Percentiles rank a stretch among this genome's conserved stretches.
These are phyloP conservation scores for Powellomyces hirtus DNA, from an alignment of 192 early-diverging fungal genomes.

Conservation along the genomic window DNA sequence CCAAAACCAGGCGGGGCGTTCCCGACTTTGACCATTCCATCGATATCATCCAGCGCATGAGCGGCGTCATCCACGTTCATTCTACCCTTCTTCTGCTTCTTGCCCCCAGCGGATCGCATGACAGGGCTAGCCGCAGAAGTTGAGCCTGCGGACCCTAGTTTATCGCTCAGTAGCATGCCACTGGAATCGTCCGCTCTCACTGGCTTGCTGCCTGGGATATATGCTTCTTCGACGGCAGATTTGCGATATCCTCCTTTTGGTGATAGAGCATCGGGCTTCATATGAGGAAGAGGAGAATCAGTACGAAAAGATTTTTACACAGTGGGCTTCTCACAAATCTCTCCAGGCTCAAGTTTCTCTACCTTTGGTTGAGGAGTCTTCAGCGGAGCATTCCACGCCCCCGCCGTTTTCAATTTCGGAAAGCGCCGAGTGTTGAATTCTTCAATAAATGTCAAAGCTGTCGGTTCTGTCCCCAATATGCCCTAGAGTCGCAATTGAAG, in stretches of 20 bases:
- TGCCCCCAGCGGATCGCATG: background rate
- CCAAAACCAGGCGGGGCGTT: slow-evolving; percentile 37
- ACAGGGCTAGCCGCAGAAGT: background rate
- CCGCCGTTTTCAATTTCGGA: slow-evolving; percentile 9
- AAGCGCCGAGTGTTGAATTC: slow-evolving; percentile 26
- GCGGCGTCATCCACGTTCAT: slow-evolving; percentile 13
- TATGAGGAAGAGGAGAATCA: too few species aligned
- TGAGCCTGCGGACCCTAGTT: background rate
- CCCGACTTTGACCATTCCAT: slow-evolving; percentile 37
- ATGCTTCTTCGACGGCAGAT: background rate
- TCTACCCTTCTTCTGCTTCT: slow-evolving; percentile 15
- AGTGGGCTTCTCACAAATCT: background rate
- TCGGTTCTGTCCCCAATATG: slow-evolving; percentile 26
- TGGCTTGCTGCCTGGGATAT: slow-evolving; percentile 6
- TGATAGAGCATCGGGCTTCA: too few species aligned
- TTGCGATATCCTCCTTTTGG: background rate
- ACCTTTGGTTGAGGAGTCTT: background rate
- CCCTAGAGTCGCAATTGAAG: slow-evolving; percentile 11
- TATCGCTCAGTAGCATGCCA: slow-evolving; percentile 3
- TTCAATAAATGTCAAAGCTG: slow-evolving; percentile 31
- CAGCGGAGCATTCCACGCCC: slow-evolving; percentile 11
- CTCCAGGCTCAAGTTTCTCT: too few species aligned
- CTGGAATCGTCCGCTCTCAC: slow-evolving; percentile 6
- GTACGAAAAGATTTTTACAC: too few species aligned
- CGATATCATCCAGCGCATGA: slow-evolving; percentile 26